Evolutionary conservation across 73 alveolate genomes (phyloP), one percentile per base, ranked within the genome.

Genomic region (Breviolum minutum): DNA sequence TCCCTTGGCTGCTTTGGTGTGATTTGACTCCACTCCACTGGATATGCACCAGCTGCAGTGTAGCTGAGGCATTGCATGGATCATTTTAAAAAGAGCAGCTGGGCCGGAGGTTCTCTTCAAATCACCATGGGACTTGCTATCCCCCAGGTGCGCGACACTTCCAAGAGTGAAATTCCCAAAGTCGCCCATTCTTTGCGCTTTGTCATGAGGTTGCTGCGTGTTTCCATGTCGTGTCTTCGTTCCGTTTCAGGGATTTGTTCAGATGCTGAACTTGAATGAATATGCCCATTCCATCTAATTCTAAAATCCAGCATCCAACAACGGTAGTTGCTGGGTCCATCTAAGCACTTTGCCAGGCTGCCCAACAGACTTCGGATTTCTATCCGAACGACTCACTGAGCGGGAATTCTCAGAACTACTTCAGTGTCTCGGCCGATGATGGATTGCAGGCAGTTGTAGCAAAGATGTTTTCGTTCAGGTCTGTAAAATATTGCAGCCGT

Each of bases 101-200:
- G 92, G 92, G 92, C 92, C 74, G 92, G 92, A 61, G 92, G 84
- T 54, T 64, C 97, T 48, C 87, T 90, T 22, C 87, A 90, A 81
- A 90, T 90, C 84, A 70, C 76, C 88, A 71, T 90, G 97, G 87
- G 97, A 62, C 87, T 90, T 48, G 96, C 96, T 24, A 71, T 71
- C 88, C 88, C 87, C 87, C 96, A 89, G 96, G 92, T 24, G 24
- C 86, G 8, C 26, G 24, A 66, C n/a, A n/a, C n/a, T n/a, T n/a
- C n/a, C n/a, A n/a, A n/a, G n/a, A n/a, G n/a, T n/a, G n/a, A n/a
- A n/a, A n/a, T n/a, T n/a, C n/a, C n/a, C n/a, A n/a, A n/a, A n/a
- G n/a, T n/a, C n/a, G n/a, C n/a, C n/a, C n/a, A n/a, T n/a, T n/a
- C n/a, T n/a, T n/a, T n/a, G n/a, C n/a, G n/a, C n/a, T n/a, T n/a